phyloP scores from a whole-genome alignment of 1,139 yeast species.

The Candida sp. region DNA sequence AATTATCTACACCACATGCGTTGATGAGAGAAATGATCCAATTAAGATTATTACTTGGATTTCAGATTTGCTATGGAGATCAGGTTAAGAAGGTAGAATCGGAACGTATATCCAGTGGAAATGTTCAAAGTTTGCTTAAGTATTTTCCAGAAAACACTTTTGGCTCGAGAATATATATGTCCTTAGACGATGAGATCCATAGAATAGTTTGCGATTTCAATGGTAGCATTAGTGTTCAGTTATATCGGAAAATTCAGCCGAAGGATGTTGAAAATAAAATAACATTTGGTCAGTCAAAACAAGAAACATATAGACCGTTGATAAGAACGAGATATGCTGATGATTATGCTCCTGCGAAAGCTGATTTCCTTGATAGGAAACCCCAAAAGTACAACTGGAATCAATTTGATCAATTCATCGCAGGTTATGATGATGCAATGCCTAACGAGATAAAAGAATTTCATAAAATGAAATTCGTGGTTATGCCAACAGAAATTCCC shows the following conservation, averaged over 20 bases:
- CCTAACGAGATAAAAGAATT: conserved; percentile 57
- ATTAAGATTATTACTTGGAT: conserved; percentile 77
- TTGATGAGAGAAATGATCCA: conserved; percentile 87
- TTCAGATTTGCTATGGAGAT: conserved; percentile 81
- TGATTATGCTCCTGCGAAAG: conserved; percentile 55
- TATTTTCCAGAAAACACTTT: conserved; percentile 33
- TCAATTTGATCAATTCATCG: conserved; percentile 81
- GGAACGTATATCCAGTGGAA: conserved; percentile 58
- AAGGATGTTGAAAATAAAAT: conserved; percentile 22
- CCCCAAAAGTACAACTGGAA: conserved; percentile 80
- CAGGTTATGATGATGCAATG: conserved; percentile 80
- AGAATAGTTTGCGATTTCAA: conserved; percentile 69
- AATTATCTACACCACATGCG: conserved; percentile 53
- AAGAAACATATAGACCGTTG: conserved; percentile 42
- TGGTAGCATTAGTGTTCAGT: conserved; percentile 72
- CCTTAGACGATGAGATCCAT: conserved; percentile 82
- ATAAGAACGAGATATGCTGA: conserved; percentile 80
- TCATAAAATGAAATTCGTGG: conserved; percentile 74
- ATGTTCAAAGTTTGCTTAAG: conserved; percentile 39
- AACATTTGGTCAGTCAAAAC: conserved; percentile 15
- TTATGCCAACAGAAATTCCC: conserved; percentile 72
- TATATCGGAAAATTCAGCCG: conserved; percentile 42
- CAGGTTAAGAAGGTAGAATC: conserved; percentile 63
- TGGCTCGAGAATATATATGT: conserved; percentile 68
- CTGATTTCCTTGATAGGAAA: conserved; percentile 52